Percentiles rank a stretch among this genome's conserved stretches.
Conservation (phyloP, 768 basidiomycete species). For the Auriscalpium orientale region DNA sequence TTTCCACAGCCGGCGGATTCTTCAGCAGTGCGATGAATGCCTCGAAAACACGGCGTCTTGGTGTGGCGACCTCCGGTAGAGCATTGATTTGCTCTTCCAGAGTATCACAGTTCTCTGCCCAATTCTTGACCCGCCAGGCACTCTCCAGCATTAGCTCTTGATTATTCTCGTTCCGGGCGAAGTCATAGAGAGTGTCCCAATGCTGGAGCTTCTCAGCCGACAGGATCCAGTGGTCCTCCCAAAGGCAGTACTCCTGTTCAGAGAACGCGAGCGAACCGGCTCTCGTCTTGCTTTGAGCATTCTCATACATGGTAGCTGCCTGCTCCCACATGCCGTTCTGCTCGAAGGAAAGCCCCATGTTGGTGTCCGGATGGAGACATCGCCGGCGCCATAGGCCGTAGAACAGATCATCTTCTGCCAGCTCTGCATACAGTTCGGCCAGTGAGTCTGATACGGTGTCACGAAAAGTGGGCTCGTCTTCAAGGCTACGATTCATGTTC, state of each 20-base stretch:
- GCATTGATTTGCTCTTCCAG: slow-evolving; percentile 77
- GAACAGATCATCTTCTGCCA: slow-evolving; percentile 95
- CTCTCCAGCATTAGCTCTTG: slow-evolving; percentile 90
- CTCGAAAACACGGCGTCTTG: slow-evolving; percentile 96
- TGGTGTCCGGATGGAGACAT: slow-evolving; percentile 83
- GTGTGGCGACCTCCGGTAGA: slow-evolving; percentile 83
- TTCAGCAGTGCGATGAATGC: slow-evolving; percentile 88
- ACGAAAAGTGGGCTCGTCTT: slow-evolving; percentile 71
- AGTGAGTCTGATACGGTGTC: slow-evolving; percentile 87
- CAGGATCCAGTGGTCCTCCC: slow-evolving; percentile 99
- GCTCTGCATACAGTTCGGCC: slow-evolving; percentile 90
- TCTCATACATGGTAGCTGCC: slow-evolving; percentile 82
- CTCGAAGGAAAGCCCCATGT: slow-evolving; percentile 80
- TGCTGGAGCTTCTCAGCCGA: slow-evolving; percentile 94
- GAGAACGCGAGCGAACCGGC: slow-evolving; percentile 80
- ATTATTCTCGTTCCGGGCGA: slow-evolving; percentile 83
- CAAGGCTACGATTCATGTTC: slow-evolving; percentile 66
- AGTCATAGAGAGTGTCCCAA: slow-evolving; percentile 92
- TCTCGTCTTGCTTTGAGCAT: slow-evolving; percentile 80
- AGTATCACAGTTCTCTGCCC: slow-evolving; percentile 71
- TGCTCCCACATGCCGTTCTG: slow-evolving; percentile 98
- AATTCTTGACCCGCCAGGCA: slow-evolving; percentile 91
- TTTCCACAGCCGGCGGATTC: slow-evolving; percentile 70
- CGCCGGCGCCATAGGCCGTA: slow-evolving; percentile 94
- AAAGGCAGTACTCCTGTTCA: slow-evolving; percentile 92